Base-by-base conservation (phyloP, 2,329 filamentous ascomycete genomes). In the Emericellopsis atlantica region DNA sequence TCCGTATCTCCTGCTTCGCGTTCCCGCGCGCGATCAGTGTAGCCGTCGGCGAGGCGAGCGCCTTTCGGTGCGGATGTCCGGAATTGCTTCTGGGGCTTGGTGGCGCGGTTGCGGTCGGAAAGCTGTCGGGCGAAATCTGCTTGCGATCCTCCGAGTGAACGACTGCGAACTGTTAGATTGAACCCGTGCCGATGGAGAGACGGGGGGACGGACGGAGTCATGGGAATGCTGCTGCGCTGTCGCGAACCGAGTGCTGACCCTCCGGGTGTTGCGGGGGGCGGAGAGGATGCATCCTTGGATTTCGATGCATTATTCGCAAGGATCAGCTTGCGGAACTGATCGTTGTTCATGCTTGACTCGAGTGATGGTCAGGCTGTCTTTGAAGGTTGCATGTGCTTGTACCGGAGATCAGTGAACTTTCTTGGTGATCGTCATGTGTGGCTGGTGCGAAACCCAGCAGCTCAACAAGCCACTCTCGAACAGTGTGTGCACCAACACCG, bases 321-420 rank as follows among this genome's bases (percentile, higher is more conserved):
- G 18, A 95, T 61, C 6, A 96, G 73, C 48, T 83, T 82, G 41
- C 92, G 82, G 54, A 98, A 98, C 53, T 95, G 86, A 35, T 88
- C 78, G 69, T 96, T 96, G 59, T 96, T 94, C 92, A 98, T 96
- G 32, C 35, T 46, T 41, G 38, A 41, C 18, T 35, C 32, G 7
- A 6, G 4, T 12, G 12, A 29, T 7, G 26, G 9, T 29, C 9
- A 9, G 26, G 9, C n/a, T 29, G 26, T 29, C 26, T 29, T 12
- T 29, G 26, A n/a, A n/a, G 9, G 26, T 29, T 9, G 26, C 26
- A 26, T 9, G 9, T 29, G 9, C 26, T 9, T 12, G 12, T 29
- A 6, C 26, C 3, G 26, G 6, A 12, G 26, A 29, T 29, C 18
- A 21, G 18, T 29, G 6, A 29, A 29, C 26, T 29, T 29, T 36